Conservation (phyloP, 768 basidiomycete species). For the Auricularia sp. region DNA sequence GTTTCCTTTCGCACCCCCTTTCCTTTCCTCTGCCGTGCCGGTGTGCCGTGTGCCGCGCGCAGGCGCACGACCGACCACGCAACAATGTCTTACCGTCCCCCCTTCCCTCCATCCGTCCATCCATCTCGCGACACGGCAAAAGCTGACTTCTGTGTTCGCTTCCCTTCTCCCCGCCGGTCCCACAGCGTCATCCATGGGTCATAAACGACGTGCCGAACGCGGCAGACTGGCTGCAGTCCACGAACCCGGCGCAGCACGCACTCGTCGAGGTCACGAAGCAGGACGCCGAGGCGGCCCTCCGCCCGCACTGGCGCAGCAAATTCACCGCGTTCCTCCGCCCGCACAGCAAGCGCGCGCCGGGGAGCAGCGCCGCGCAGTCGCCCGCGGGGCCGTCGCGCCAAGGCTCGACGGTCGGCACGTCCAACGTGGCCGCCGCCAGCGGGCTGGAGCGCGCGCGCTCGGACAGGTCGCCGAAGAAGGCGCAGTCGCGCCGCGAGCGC, state of each 20-base stretch:
- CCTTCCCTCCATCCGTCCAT: not conserved
- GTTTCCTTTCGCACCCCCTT: slow-evolving; percentile 15
- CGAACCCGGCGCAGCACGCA: slow-evolving; percentile 38
- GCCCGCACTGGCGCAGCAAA: slow-evolving; percentile 15
- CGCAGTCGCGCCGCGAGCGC: not conserved
- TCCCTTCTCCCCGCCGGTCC: slow-evolving; percentile 30
- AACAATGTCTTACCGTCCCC: not conserved
- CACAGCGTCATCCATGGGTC: slow-evolving; percentile 44
- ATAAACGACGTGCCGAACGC: slow-evolving; percentile 55
- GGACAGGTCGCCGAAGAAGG: not conserved
- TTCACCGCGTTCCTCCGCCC: not conserved
- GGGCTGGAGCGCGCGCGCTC: not conserved
- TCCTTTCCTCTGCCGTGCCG: slow-evolving; percentile 14
- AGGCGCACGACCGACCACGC: not conserved
- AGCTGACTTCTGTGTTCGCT: not conserved
- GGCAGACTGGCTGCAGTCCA: slow-evolving; percentile 58
- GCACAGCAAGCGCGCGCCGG: not conserved
- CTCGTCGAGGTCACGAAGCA: slow-evolving; percentile 57
- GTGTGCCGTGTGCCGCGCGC: slow-evolving; percentile 19
- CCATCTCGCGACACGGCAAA: not conserved
- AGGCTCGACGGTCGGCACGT: not conserved
- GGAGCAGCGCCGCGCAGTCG: not conserved
- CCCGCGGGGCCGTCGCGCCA: not conserved
- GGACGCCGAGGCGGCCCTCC: slow-evolving; percentile 57
- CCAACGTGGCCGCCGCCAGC: not conserved